These are phyloP conservation scores for Thielaviopsis euricoi DNA, from an alignment of 2,329 filamentous ascomycete genomes.

Conservation along the genomic window DNA sequence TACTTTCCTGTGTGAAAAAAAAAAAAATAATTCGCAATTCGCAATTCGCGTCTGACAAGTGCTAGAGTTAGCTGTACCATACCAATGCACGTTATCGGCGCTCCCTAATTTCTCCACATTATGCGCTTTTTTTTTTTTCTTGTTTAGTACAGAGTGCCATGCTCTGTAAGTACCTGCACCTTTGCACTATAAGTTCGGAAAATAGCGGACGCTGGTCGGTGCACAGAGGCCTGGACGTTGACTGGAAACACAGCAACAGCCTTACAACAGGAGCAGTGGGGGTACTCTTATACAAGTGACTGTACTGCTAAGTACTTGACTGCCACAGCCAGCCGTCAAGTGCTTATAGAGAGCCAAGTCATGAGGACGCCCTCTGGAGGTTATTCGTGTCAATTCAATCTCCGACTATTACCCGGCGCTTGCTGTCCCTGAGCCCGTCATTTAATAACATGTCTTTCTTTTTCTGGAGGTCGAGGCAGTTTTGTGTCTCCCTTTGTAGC, in stretches of 20 bases:
- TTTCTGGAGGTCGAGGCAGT: not conserved
- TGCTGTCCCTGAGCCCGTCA: not conserved
- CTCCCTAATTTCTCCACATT: not conserved
- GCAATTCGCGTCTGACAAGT: not conserved
- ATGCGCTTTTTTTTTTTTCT: not conserved
- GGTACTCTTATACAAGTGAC: too few species aligned
- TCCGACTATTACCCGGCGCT: slow-evolving; percentile 9
- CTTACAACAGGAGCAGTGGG: too few species aligned
- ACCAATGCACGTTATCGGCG: not conserved
- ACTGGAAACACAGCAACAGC: not conserved
- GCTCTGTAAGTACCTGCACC: too few species aligned
- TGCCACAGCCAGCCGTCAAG: too few species aligned
- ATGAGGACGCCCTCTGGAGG: too few species aligned
- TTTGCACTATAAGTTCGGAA: not conserved
- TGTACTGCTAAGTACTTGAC: too few species aligned
- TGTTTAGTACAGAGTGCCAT: not conserved
- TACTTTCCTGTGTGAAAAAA: too few species aligned
- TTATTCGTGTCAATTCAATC: not conserved
- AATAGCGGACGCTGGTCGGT: not conserved
- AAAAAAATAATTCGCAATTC: too few species aligned
- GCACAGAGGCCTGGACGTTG: not conserved
- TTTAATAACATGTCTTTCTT: not conserved
- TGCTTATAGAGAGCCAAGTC: too few species aligned
- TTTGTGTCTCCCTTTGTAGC: too few species aligned
- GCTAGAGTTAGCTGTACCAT: not conserved